These are phyloP conservation scores for Chlorella sp. DNA, from an alignment of 139 green algal species.

Conservation along the genomic window DNA sequence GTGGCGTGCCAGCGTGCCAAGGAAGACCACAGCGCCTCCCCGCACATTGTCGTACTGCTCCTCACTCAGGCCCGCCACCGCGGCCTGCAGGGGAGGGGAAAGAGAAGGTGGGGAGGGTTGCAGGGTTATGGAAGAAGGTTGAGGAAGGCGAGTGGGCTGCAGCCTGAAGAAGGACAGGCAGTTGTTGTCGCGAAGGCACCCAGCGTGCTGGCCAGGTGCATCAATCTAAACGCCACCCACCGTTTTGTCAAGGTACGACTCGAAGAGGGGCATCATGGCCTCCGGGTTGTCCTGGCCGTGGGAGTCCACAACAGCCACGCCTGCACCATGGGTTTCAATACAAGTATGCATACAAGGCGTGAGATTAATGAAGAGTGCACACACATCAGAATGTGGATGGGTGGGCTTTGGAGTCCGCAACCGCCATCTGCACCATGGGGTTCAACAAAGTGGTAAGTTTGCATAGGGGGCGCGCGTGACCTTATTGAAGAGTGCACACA, in stretches of 20 bases:
- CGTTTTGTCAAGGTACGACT: conserved; percentile 78
- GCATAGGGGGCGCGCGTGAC: no score
- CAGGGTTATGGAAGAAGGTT: no score
- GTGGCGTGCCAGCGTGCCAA: conserved; percentile 92
- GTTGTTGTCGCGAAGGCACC: background rate
- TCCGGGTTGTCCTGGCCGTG: conserved; percentile 65
- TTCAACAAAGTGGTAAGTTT: no score
- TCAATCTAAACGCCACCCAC: background rate
- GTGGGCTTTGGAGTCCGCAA: no score
- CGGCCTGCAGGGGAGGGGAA: background rate
- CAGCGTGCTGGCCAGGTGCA: no score
- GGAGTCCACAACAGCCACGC: conserved; percentile 80
- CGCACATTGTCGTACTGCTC: conserved; percentile 84
- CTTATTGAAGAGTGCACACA: no score
- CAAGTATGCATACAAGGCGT: no score
- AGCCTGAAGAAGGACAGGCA: no score
- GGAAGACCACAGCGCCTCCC: conserved; percentile 91
- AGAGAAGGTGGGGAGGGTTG: background rate
- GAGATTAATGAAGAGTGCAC: no score
- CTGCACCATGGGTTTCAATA: conserved; percentile 51
- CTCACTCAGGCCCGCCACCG: conserved; percentile 56
- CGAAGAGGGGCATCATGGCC: conserved; percentile 90
- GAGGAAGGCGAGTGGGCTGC: no score
- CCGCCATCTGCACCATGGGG: no score
- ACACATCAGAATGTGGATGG: no score